phyloP scores from a whole-genome alignment of 192 early-diverging fungal genomes.

The Coemansia asiatica region DNA sequence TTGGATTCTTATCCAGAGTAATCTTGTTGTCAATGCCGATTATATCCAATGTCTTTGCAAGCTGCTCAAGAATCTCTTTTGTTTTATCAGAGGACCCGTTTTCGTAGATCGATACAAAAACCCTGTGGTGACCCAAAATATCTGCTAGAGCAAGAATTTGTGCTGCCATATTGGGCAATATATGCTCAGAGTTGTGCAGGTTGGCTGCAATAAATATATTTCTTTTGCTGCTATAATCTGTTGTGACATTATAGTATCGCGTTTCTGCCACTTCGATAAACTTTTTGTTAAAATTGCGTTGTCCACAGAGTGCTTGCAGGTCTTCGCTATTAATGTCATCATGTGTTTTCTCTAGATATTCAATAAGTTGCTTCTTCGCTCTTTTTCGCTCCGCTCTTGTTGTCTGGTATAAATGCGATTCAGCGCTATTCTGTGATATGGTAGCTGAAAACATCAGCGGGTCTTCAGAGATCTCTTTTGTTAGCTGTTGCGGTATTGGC shows the following conservation, averaged over 20 bases:
- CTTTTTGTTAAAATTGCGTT: conserved; percentile 18
- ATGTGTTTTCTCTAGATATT: conserved; percentile 24
- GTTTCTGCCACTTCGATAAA: conserved; percentile 17
- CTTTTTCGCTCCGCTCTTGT: neutral
- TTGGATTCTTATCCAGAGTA: conserved; percentile 9
- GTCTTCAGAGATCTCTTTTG: neutral
- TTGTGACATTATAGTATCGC: conserved; percentile 18
- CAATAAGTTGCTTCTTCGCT: conserved; percentile 11
- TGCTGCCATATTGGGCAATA: conserved; percentile 46
- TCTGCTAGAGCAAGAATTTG: conserved; percentile 38
- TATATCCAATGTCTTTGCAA: conserved; percentile 11
- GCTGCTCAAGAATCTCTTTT: conserved; percentile 27
- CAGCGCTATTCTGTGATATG: neutral
- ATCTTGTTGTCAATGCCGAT: conserved; percentile 34
- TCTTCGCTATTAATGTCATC: conserved; percentile 23
- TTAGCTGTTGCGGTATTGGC: neutral
- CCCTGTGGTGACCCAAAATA: conserved; percentile 25
- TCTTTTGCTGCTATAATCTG: neutral
- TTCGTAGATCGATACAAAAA: conserved; percentile 55
- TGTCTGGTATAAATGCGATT: neutral
- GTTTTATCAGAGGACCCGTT: conserved; percentile 52
- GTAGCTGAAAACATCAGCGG: neutral
- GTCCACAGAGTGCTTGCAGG: conserved; percentile 27
- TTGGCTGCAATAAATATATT: conserved; percentile 41
- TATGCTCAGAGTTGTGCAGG: conserved; percentile 42